phyloP scores from a whole-genome alignment of 768 basidiomycete species.

The Boletus tomentosulus region DNA sequence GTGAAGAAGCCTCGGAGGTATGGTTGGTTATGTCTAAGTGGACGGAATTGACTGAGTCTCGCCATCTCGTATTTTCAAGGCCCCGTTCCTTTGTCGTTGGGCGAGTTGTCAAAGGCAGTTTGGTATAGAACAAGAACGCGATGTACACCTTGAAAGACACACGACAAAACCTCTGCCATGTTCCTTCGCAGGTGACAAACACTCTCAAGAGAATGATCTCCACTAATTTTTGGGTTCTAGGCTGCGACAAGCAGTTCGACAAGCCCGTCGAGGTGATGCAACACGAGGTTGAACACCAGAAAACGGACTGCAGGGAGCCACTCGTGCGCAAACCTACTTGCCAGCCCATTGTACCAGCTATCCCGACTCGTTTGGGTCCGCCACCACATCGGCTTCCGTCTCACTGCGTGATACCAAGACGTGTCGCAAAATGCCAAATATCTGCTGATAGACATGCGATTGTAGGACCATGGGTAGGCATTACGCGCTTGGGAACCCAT shows the following conservation, averaged over 20 bases:
- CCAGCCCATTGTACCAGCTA: constrained; percentile 31
- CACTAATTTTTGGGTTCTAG: constrained; percentile 34
- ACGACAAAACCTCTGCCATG: constrained; percentile 27
- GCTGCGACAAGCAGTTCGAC: constrained; percentile 48
- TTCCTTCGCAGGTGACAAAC: constrained; percentile 40
- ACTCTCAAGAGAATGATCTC: background rate
- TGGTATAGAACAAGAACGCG: constrained; percentile 32
- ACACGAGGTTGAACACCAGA: constrained; percentile 39
- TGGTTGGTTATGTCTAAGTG: constrained; percentile 7
- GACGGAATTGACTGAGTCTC: background rate
- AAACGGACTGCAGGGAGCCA: constrained; percentile 11
- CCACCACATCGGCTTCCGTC: constrained; percentile 46
- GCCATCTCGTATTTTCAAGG: constrained; percentile 22
- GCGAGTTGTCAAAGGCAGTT: constrained; percentile 47
- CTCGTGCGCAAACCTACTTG: constrained; percentile 27
- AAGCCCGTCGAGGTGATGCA: constrained; percentile 47
- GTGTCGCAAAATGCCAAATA: constrained; percentile 43
- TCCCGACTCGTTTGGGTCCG: constrained; percentile 31
- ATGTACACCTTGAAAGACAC: constrained; percentile 53
- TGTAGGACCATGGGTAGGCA: constrained; percentile 53
- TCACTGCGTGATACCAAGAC: constrained; percentile 45
- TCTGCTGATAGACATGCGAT: constrained; percentile 46
- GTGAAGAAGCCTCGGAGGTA: constrained; percentile 30
- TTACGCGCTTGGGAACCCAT: background rate
- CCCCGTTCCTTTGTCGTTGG: constrained; percentile 52